Evolutionary conservation across 2,329 filamentous ascomycete species (phyloP).

Genomic region (Rutstroemia sp.): DNA sequence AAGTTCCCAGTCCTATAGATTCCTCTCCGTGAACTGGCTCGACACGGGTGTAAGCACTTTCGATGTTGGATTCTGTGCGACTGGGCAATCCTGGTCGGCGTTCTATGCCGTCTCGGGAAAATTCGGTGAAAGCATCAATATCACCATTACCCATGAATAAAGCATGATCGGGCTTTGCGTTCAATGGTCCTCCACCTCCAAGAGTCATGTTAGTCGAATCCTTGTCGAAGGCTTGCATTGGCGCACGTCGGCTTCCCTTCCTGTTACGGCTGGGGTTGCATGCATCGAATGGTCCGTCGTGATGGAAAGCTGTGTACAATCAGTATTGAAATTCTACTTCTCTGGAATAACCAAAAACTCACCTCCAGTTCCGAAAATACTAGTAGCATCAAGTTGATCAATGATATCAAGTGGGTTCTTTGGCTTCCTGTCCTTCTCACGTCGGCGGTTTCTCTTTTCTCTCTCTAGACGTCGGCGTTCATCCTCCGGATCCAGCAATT

Average conservation of each 20-base stretch:
- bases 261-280: conserved; percentile 92
- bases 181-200: conserved; percentile 79
- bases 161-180: conserved; percentile 73
- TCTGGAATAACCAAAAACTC: conserved; percentile 35
- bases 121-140: conserved; percentile 71
- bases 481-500: conserved; percentile 45
- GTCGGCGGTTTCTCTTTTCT: conserved; percentile 38
- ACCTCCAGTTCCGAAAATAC: conserved; percentile 90
- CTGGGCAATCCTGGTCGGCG: conserved; percentile 25
- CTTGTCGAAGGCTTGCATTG: conserved; percentile 94
- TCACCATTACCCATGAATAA: conserved; percentile 75
- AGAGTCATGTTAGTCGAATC: conserved; percentile 88
- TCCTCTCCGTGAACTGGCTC: conserved; percentile 79
- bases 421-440: conserved; percentile 34
- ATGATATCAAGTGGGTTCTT: conserved; percentile 67
- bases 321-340: conserved; percentile 1
- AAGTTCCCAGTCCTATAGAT: conserved; percentile 78
- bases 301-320: conserved; percentile 72
- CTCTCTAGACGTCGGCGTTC: conserved; percentile 51
- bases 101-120: conserved; percentile 41
- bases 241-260: conserved; percentile 71
- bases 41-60: conserved; percentile 60
- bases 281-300: conserved; percentile 95
- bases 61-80: conserved; percentile 36
- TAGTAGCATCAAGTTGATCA: conserved; percentile 92